Percentiles rank a stretch among this genome's conserved stretches.
These are phyloP conservation scores for Gastrolobium bilobum DNA, from an alignment of 306 rosid genomes.

Conservation along the genomic window DNA sequence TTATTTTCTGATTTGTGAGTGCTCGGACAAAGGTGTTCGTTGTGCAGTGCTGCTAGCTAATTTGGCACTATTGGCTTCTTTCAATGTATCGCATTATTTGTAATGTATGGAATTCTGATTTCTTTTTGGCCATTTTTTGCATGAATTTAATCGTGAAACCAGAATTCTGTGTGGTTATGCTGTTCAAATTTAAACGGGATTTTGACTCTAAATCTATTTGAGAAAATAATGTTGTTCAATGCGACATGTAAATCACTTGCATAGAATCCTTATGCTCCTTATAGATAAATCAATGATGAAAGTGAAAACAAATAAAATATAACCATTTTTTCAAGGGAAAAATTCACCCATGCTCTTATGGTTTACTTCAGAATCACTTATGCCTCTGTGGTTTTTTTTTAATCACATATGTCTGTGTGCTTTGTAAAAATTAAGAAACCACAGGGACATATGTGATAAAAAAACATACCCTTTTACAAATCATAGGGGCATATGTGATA, in stretches of 20 bases:
- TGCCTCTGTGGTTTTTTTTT: too few relatives aligned
- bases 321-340: too few relatives aligned
- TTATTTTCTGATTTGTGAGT: slow-evolving; percentile 58
- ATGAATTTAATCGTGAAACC: slow-evolving; percentile 28
- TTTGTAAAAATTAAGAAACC: too few relatives aligned
- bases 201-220: slow-evolving; percentile 20
- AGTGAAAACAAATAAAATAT: too few relatives aligned
- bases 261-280: not conserved
- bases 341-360: too few relatives aligned
- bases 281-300: too few relatives aligned
- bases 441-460: too few relatives aligned
- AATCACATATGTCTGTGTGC: too few relatives aligned
- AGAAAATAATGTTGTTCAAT: not conserved
- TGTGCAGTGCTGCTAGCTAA: slow-evolving; percentile 55
- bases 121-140: slow-evolving; percentile 32
- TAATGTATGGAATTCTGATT: slow-evolving; percentile 40
- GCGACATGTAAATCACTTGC: not conserved
- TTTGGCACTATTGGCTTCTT: slow-evolving; percentile 39
- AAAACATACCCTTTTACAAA: too few relatives aligned
- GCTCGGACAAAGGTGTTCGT: slow-evolving; percentile 49
- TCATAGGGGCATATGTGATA: too few relatives aligned
- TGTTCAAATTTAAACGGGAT: slow-evolving; percentile 33
- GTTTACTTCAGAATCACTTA: too few relatives aligned
- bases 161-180: slow-evolving; percentile 38
- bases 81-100: slow-evolving; percentile 43